phyloP scores from a whole-genome alignment of 2,329 filamentous ascomycete species.

The Ambrosiella beaveri region DNA sequence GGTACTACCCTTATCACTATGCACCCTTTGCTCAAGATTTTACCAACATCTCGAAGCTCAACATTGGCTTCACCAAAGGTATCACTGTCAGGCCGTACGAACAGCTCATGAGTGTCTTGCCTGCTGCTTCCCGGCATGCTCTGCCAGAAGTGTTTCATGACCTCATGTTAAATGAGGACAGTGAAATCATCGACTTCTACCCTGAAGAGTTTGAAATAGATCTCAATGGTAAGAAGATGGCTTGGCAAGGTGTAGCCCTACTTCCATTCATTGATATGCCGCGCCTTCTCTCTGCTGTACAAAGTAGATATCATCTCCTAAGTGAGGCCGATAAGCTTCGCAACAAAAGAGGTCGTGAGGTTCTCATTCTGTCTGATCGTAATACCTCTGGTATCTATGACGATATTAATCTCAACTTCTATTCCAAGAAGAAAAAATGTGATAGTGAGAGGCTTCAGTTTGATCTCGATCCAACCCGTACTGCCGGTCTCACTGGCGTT shows the following conservation, averaged over 20 bases:
- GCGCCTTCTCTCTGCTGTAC: conserved; percentile 65
- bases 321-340: conserved; percentile 59
- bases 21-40: conserved; percentile 96
- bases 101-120: conserved; percentile 94
- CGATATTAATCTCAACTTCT: conserved; percentile 69
- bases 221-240: conserved; percentile 94
- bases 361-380: conserved; percentile 66
- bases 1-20: conserved; percentile 98
- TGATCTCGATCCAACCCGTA: conserved; percentile 57
- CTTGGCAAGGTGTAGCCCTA: conserved; percentile 89
- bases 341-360: conserved; percentile 65
- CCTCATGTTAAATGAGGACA: conserved; percentile 76
- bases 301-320: conserved; percentile 63
- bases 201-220: conserved; percentile 87
- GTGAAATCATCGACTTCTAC: conserved; percentile 93
- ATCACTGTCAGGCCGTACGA: conserved; percentile 82
- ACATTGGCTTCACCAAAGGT: conserved; percentile 69
- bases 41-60: conserved; percentile 60
- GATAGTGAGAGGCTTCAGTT: conserved; percentile 37
- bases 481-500: conserved; percentile 61
- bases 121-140: conserved; percentile 80
- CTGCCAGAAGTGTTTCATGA: conserved; percentile 77
- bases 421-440: conserved; percentile 59
- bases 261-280: conserved; percentile 93
- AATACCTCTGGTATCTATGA: conserved; percentile 61